Conservation (phyloP, 2,329 filamentous ascomycete genomes). For the Fusarium sp. region DNA sequence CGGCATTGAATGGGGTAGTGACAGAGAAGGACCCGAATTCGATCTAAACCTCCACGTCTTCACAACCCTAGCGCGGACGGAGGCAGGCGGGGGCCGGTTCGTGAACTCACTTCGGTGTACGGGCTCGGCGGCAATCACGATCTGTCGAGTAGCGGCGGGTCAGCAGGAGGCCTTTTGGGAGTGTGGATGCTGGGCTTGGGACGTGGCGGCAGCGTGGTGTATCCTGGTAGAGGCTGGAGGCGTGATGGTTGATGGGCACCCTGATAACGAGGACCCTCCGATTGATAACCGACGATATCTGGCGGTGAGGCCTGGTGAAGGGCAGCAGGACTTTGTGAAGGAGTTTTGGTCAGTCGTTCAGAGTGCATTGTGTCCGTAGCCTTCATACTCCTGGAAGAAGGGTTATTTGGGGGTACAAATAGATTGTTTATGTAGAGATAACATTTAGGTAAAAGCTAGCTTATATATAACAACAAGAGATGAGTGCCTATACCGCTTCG, state of each 20-base stretch:
- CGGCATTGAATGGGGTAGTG: conserved; percentile 77
- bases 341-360: not conserved
- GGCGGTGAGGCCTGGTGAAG: not conserved
- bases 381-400: too few species aligned
- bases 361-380: too few species aligned
- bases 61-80: conserved; percentile 63
- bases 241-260: conserved; percentile 69
- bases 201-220: conserved; percentile 83
- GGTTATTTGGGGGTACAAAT: too few species aligned
- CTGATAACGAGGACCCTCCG: not conserved
- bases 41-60: conserved; percentile 75
- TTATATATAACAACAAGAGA: too few species aligned
- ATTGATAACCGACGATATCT: not conserved
- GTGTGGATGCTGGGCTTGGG: conserved; percentile 84
- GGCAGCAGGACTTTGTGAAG: not conserved
- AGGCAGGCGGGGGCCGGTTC: conserved; percentile 75
- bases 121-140: conserved; percentile 77
- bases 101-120: conserved; percentile 75
- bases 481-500: too few species aligned
- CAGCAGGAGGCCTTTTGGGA: conserved; percentile 81
- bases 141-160: conserved; percentile 77
- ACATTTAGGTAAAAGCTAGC: too few species aligned
- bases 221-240: conserved; percentile 79
- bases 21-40: conserved; percentile 75
- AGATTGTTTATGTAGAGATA: too few species aligned